phyloP scores from a whole-genome alignment of 495 filamentous ascomycete genomes.

The Penicillium cataractarum region DNA sequence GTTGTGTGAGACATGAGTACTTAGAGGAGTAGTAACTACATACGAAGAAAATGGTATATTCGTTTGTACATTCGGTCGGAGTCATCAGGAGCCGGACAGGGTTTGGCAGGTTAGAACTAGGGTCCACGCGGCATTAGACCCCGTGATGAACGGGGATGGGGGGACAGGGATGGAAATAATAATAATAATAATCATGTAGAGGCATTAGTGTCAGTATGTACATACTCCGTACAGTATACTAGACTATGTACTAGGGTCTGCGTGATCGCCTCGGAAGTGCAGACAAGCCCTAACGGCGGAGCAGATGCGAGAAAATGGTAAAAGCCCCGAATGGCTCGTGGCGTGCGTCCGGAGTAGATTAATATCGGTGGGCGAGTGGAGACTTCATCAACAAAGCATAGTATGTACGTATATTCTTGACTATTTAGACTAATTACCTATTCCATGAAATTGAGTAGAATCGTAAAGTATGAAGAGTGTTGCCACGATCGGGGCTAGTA shows the following conservation, averaged over 20 bases:
- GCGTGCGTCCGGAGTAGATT: constrained; percentile 3
- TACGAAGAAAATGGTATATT: neutral
- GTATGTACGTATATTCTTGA: neutral
- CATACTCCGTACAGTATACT: neutral
- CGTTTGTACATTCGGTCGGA: too few species aligned
- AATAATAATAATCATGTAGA: too few species aligned
- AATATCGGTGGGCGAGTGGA: neutral
- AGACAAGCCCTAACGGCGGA: constrained; percentile 19
- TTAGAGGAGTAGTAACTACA: too few species aligned
- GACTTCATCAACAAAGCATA: neutral
- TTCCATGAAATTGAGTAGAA: neutral
- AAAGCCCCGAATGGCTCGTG: constrained; percentile 7
- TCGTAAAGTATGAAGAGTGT: neutral
- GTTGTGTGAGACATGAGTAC: neutral
- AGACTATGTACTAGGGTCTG: too few species aligned
- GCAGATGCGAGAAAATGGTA: constrained; percentile 1
- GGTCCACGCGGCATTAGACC: constrained; percentile 2
- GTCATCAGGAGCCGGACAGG: neutral
- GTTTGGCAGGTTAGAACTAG: neutral
- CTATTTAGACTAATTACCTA: neutral
- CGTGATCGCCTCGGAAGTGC: constrained; percentile 16
- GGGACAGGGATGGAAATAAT: neutral
- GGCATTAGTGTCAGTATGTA: neutral
- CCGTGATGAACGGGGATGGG: constrained; percentile 1
- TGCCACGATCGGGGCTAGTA: neutral